Base-by-base conservation (phyloP, 148 eudicot genomes). In the Amaranthus hypochondriacus region DNA sequence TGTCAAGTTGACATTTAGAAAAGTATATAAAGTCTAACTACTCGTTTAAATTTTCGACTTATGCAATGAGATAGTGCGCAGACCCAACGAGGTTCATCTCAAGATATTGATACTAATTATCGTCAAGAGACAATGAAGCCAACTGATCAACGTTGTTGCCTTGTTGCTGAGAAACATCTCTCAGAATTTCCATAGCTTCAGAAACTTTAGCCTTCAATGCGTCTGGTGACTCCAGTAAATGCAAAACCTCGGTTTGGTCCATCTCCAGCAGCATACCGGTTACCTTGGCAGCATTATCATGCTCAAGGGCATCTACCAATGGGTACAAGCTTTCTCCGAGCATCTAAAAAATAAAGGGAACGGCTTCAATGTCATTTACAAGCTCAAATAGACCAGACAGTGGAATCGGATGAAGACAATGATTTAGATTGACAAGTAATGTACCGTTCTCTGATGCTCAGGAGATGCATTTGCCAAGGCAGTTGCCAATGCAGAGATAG, bases 191-290 rank as follows among this genome's bases (percentile, higher is more conserved):
- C 89, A 93, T 89, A 7, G 98, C 96, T 81, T 93, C 96, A 0
- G 89, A 80, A 64, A 93, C 96, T 75, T 93, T 90, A 0, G 96
- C 85, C 81, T 89, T 92, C 81, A 92, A 76, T 7, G 96, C 98
- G 48, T 92, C 98, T 0, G 98, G 96, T 62, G 98, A 85, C 72
- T 92, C 97, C 2, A 92, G 87, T 86, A 92, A 71, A 79, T 88
- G 92, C 77, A 92, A 57, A 60, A 92, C 94, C 77, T 92, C 97
- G 4, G 97, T 82, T 80, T 89, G 92, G 76, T 92, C 97, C 97
- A 92, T 92, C 85, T 91, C 94, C 71, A 91, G 82, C 52, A 92
- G 89, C 97, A 92, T 89, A 61, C 94, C 96, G 0, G 96, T 92
- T 13, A 92, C 98, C 82, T 92, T 92, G 7, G 96, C 96, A 0